Conservation (phyloP, 441 rosid species). For the Biscutella auriculata region DNA sequence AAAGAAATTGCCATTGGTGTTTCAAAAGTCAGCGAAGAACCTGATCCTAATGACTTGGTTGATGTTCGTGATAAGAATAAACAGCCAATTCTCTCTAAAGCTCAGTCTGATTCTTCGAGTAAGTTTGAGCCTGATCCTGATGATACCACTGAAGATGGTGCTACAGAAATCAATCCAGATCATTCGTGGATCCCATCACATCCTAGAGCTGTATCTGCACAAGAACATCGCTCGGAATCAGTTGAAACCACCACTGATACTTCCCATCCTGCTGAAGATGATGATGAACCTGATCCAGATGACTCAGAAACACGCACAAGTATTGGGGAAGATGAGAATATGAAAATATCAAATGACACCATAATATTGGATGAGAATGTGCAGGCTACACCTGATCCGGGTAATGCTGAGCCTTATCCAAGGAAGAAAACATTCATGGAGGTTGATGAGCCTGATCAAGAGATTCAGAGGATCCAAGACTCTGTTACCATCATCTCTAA, state of each 20-base stretch:
- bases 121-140: constrained; percentile 52
- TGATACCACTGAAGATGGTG: constrained; percentile 14
- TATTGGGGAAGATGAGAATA: constrained; percentile 8
- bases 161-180: constrained; percentile 7
- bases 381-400: constrained; percentile 24
- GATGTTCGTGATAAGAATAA: constrained; percentile 10
- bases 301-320: constrained; percentile 25
- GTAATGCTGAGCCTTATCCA: constrained; percentile 33
- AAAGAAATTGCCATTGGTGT: constrained; percentile 7
- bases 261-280: constrained; percentile 11
- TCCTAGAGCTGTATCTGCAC: background rate
- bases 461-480: constrained; percentile 69
- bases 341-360: constrained; percentile 15
- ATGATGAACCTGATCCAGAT: constrained; percentile 55
- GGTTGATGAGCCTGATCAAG: constrained; percentile 62
- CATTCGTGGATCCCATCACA: background rate
- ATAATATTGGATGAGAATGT: background rate
- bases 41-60: constrained; percentile 54
- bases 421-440: constrained; percentile 28
- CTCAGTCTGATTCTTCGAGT: constrained; percentile 16
- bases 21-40: constrained; percentile 42
- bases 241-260: constrained; percentile 8
- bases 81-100: background rate
- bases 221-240: background rate
- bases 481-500: constrained; percentile 49